phyloP scores from a whole-genome alignment of 306 rosid species.

The Notholithocarpus densiflorus region DNA sequence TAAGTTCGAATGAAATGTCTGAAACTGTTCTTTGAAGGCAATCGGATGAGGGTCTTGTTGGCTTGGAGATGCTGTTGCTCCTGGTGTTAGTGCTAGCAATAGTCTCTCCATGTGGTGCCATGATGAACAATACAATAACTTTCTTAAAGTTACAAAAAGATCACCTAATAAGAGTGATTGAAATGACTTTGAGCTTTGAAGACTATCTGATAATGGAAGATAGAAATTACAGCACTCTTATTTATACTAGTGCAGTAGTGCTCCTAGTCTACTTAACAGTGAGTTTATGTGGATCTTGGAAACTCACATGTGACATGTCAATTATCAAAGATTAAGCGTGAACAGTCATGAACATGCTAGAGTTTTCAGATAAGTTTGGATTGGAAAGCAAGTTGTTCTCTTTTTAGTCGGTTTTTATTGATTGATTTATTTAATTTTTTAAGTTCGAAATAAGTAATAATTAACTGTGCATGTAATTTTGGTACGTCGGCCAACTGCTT shows the following conservation, averaged over 20 bases:
- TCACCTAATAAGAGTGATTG: not conserved
- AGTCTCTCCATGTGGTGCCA: slow-evolving; percentile 88
- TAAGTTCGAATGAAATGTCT: slow-evolving; percentile 66
- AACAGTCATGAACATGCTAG: slow-evolving; percentile 44
- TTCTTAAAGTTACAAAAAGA: not conserved
- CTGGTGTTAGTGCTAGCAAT: slow-evolving; percentile 25
- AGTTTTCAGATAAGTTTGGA: slow-evolving; percentile 40
- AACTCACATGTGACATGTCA: slow-evolving; percentile 41
- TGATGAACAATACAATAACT: not conserved
- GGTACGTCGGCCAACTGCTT: too few relatives aligned
- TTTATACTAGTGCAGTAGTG: slow-evolving; percentile 41
- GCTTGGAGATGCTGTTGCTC: slow-evolving; percentile 40
- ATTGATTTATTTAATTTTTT: too few relatives aligned
- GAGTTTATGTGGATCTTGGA: slow-evolving; percentile 47
- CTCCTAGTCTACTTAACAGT: not conserved
- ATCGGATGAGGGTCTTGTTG: slow-evolving; percentile 49
- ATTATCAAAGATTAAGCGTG: slow-evolving; percentile 27
- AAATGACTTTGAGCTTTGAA: not conserved
- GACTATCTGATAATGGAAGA: slow-evolving; percentile 10
- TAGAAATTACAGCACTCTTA: slow-evolving; percentile 17
- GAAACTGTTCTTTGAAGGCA: slow-evolving; percentile 69
- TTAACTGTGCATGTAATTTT: slow-evolving; percentile 11
- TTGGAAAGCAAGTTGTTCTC: slow-evolving; percentile 27
- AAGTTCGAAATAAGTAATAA: too few relatives aligned
- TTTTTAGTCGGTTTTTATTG: slow-evolving; percentile 35